Evolutionary conservation across 2,329 filamentous ascomycete species (phyloP).

Genomic region (Seiridium cupressi): DNA sequence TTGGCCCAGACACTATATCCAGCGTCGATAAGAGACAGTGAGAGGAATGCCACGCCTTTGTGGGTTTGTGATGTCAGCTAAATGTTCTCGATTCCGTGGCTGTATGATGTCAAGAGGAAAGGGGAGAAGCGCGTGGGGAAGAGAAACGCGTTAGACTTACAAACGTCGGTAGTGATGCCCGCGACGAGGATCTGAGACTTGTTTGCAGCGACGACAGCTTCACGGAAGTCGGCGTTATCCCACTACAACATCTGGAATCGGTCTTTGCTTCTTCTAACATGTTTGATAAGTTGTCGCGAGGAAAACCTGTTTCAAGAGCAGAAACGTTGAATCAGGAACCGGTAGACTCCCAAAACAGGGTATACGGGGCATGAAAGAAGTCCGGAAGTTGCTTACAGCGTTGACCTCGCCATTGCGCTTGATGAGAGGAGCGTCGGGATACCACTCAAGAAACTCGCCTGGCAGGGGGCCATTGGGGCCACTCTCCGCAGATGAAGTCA

Average conservation of each 20-base stretch:
- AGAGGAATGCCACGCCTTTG: constrained; percentile 64
- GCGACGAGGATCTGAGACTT: constrained; percentile 70
- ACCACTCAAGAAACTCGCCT: constrained; percentile 66
- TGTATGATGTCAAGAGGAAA: too few species aligned
- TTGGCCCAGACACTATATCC: constrained; percentile 75
- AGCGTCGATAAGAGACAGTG: constrained; percentile 67
- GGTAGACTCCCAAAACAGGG: too few species aligned
- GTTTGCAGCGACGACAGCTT: constrained; percentile 62
- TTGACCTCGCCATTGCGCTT: constrained; percentile 70
- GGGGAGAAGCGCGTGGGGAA: too few species aligned
- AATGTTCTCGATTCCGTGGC: background rate
- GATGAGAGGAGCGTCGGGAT: constrained; percentile 65
- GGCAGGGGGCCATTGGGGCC: constrained; percentile 71
- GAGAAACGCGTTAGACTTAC: constrained; percentile 30
- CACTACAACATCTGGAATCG: constrained; percentile 33
- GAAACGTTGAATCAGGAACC: too few species aligned
- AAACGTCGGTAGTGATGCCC: constrained; percentile 74
- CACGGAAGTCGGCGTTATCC: constrained; percentile 70
- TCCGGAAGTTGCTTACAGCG: constrained; percentile 33
- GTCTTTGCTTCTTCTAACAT: too few species aligned
- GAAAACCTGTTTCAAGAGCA: too few species aligned
- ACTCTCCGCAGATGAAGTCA: constrained; percentile 67
- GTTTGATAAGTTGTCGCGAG: too few species aligned
- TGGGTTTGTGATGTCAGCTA: background rate
- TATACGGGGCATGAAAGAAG: too few species aligned